Evolutionary conservation across 495 filamentous ascomycete genomes (phyloP), one percentile per base, ranked within the genome.

Genomic region (Emericellopsis terricola): DNA sequence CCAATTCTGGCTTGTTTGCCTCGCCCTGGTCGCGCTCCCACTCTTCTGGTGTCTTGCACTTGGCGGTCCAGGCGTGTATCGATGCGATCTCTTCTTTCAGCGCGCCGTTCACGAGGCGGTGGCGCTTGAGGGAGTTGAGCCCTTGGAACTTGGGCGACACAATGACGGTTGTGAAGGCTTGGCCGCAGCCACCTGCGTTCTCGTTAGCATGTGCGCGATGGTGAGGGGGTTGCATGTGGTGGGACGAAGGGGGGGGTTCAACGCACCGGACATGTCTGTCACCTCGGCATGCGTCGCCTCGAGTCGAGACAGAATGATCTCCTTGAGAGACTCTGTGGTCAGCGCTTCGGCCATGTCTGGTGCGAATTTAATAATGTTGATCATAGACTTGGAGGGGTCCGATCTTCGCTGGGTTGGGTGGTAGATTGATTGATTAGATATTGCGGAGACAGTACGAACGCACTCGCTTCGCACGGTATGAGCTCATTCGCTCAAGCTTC

Each of bases 1-100:
- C 55, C 21, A 63, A 15, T 3, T 59, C 53, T 15, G 60, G 59
- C 13, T 43, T 50, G 11, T 50, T 55, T 13, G 45, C 38, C 28
- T 44, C 58, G n/a, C n/a, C n/a, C 49, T 68, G 67, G 55, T 76
- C 67, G 51, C 67, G 75, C 60, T 78, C 73, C 76, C 81, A 94
- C 60, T 97, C 83, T 52, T 86, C 87, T 1, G 85, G 83, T 11
- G 89, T 96, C 61, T 78, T 82, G 55, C 91, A 96, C 57, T 86
- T 93, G 16, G 89, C 82, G 38, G 81, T 87, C 89, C 89, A 97
- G n/a, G 89, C 89, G 64, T 97, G 89, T 37, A 97, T 94, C 29
- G 73, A 71, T 3, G 82, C 80, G 53, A 97, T 89, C 62, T 97
- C 89, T n/a, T 69, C 69, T 60, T 87, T 89, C 48, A 97, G 56